Conservation (phyloP, 2,329 filamentous ascomycete species). For the Fusarium odoratissimum region DNA sequence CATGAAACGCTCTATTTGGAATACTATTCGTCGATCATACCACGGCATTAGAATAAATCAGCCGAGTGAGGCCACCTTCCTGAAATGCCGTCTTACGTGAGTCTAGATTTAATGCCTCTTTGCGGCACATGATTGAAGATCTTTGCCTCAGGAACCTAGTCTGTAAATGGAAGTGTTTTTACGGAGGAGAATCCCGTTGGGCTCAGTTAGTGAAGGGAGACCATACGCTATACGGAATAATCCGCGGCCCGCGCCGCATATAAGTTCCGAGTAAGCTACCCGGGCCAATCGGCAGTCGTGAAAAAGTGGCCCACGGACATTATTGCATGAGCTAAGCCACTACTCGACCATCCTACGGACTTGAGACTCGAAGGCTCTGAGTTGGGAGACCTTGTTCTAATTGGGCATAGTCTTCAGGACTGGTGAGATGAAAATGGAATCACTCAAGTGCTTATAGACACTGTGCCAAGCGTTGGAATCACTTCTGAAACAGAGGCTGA, state of each 20-base stretch:
- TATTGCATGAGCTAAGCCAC: background rate
- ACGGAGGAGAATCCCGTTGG: background rate
- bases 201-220: background rate
- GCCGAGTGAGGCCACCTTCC: background rate
- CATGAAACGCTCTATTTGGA: background rate
- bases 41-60: background rate
- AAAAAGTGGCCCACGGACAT: background rate
- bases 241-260: slow-evolving; percentile 1
- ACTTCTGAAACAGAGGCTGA: background rate
- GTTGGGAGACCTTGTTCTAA: background rate
- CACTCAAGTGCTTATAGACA: background rate
- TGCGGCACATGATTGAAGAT: background rate
- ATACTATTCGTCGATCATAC: background rate
- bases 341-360: background rate
- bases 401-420: background rate
- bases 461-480: background rate
- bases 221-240: background rate
- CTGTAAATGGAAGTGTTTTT: background rate
- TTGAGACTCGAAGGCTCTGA: rapidly evolving
- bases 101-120: background rate
- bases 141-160: background rate
- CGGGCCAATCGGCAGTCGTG: background rate
- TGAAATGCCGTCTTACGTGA: slow-evolving; percentile 12
- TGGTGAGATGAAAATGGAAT: too few species aligned
- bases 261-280: background rate